Percentiles rank a stretch among this genome's conserved stretches.
Evolutionary conservation across 768 basidiomycete species (phyloP).

Genomic region (Coprinellus aureogranulatus): DNA sequence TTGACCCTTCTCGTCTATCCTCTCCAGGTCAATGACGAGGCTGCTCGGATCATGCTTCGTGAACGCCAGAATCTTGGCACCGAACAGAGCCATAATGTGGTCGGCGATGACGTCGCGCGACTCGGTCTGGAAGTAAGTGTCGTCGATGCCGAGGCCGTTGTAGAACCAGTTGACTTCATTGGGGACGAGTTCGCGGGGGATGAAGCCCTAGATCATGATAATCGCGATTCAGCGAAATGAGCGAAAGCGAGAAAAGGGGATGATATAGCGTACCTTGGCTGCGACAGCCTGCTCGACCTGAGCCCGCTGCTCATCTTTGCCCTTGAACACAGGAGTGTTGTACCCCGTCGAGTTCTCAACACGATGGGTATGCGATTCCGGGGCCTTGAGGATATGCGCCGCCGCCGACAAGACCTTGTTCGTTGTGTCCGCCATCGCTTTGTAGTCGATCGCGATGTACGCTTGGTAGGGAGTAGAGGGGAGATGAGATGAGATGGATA

Average conservation of each 20-base stretch:
- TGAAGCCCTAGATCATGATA: constrained; percentile 66
- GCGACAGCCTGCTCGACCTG: constrained; percentile 77
- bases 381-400: constrained; percentile 3
- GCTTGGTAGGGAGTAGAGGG: neutral
- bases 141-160: constrained; percentile 82
- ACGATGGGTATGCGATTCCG: constrained; percentile 38
- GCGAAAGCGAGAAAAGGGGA: constrained; percentile 12
- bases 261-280: constrained; percentile 53
- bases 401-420: constrained; percentile 1
- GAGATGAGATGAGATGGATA: neutral
- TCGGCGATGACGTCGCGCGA: constrained; percentile 71
- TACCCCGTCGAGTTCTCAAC: constrained; percentile 85
- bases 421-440: constrained; percentile 1
- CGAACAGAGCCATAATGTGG: constrained; percentile 92
- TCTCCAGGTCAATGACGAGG: constrained; percentile 95
- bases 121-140: constrained; percentile 88
- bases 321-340: constrained; percentile 86
- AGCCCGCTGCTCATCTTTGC: constrained; percentile 84
- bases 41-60: constrained; percentile 89
- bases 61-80: constrained; percentile 90
- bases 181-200: constrained; percentile 82
- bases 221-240: constrained; percentile 6
- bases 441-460: neutral
- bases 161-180: constrained; percentile 98
- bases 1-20: constrained; percentile 74